These are phyloP conservation scores for Tylopilus intermedius DNA, from an alignment of 768 basidiomycete genomes.

Conservation along the genomic window DNA sequence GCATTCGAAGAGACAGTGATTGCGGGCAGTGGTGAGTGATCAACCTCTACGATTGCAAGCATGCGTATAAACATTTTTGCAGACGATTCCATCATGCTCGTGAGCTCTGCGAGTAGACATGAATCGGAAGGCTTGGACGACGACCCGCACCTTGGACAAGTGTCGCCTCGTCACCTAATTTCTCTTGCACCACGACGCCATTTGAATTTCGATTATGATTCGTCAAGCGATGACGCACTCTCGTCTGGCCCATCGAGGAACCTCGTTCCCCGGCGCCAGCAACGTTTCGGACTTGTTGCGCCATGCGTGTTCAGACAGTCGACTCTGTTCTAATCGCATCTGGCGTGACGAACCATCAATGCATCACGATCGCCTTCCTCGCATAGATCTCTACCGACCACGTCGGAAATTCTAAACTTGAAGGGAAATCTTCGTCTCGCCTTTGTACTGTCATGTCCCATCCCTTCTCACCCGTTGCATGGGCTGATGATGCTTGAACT, in stretches of 20 bases:
- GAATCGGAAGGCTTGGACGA: constrained; percentile 51
- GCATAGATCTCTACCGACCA: no score
- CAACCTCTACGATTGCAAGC: neutral
- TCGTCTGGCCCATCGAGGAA: constrained; percentile 47
- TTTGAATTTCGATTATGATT: constrained; percentile 32
- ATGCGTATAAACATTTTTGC: constrained; percentile 3
- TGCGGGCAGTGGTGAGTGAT: constrained; percentile 31
- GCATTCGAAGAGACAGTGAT: constrained; percentile 28
- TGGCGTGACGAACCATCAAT: neutral
- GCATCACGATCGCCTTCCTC: no score
- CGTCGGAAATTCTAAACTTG: no score
- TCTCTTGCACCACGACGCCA: constrained; percentile 52
- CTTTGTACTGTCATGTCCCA: no score
- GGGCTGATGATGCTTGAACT: neutral
- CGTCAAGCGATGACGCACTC: constrained; percentile 46
- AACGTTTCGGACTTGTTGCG: constrained; percentile 25
- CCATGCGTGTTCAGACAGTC: constrained; percentile 6
- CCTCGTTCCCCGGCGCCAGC: constrained; percentile 36
- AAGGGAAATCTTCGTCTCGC: neutral
- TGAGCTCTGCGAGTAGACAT: neutral
- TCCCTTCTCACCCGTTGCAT: neutral
- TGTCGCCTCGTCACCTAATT: constrained; percentile 63
- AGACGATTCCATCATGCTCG: constrained; percentile 49
- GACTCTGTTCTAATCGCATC: constrained; percentile 13
- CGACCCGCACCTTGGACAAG: constrained; percentile 57